Conservation (phyloP, 2,329 filamentous ascomycete species). For the Lasiodiplodia citricola region DNA sequence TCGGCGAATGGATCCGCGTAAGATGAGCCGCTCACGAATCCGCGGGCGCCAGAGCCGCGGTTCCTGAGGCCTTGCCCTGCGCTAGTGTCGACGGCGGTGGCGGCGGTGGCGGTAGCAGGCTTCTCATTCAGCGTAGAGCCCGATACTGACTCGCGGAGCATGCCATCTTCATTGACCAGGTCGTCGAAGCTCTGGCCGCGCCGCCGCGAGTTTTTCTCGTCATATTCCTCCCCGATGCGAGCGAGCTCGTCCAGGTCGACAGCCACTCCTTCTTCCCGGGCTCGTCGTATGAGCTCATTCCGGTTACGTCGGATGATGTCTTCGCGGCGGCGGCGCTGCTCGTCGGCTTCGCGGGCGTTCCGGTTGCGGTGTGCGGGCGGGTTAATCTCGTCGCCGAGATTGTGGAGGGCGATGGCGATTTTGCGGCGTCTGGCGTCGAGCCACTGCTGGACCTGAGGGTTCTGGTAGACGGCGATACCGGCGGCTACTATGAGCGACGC, state of each 20-base stretch:
- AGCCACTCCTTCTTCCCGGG: conserved; percentile 47
- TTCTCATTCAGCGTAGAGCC: conserved; percentile 28
- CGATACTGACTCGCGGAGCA: conserved; percentile 35
- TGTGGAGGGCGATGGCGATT: conserved; percentile 64
- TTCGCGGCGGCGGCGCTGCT: conserved; percentile 37
- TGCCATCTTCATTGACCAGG: conserved; percentile 48
- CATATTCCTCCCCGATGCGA: conserved; percentile 35
- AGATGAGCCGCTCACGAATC: conserved; percentile 47
- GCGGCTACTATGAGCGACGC: conserved; percentile 66
- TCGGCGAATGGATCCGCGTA: conserved; percentile 55
- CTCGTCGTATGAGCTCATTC: conserved; percentile 42
- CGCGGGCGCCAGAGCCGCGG: conserved; percentile 24
- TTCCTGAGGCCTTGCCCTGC: conserved; percentile 31
- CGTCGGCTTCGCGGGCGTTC: conserved; percentile 35
- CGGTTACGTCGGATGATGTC: conserved; percentile 42
- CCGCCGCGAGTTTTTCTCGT: conserved; percentile 29
- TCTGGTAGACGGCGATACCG: conserved; percentile 67
- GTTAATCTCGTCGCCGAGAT: conserved; percentile 63
- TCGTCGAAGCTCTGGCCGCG: conserved; percentile 44
- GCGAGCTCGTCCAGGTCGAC: conserved; percentile 48
- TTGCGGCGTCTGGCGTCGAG: conserved; percentile 65
- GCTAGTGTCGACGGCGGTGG: conserved; percentile 29
- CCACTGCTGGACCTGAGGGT: conserved; percentile 67
- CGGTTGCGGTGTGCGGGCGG: conserved; percentile 4
- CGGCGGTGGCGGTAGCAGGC: conserved; percentile 30